Percentiles rank a stretch among this genome's conserved stretches.
phyloP scores from a whole-genome alignment of 1,284 basidiomycete species.

The Leucoagaricus sp. region DNA sequence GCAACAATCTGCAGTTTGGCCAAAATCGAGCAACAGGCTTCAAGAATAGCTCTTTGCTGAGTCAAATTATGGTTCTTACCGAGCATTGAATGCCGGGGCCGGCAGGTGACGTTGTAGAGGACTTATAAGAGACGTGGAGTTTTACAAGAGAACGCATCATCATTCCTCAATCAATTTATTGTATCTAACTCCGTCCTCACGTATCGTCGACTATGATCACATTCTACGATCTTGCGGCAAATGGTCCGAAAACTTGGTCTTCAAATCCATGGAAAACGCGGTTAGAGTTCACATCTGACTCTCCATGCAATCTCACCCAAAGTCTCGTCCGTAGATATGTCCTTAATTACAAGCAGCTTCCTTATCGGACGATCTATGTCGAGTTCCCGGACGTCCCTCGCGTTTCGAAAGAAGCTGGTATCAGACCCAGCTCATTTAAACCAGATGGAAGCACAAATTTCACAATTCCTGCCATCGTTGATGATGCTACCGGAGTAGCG shows the following conservation, averaged over 20 bases:
- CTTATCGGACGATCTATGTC: constrained; percentile 42
- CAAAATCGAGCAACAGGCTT: too few relatives aligned
- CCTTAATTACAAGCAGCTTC: constrained; percentile 42
- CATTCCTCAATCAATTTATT: too few relatives aligned
- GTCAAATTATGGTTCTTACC: too few relatives aligned
- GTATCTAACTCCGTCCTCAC: too few relatives aligned
- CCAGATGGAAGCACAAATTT: constrained; percentile 31
- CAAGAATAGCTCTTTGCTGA: too few relatives aligned
- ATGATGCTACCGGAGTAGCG: constrained; percentile 30
- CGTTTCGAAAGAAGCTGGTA: constrained; percentile 32
- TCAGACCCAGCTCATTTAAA: constrained; percentile 26
- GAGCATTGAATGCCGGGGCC: too few relatives aligned
- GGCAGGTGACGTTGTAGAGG: too few relatives aligned
- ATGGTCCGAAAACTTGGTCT: constrained; percentile 12
- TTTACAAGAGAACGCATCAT: too few relatives aligned
- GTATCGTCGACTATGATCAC: constrained; percentile 1
- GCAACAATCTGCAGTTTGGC: too few relatives aligned
- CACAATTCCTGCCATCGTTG: constrained; percentile 39
- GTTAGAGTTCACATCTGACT: constrained; percentile 8
- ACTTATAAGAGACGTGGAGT: too few relatives aligned
- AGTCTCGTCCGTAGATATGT: constrained; percentile 24
- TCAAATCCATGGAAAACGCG: constrained; percentile 17
- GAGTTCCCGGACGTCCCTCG: constrained; percentile 42
- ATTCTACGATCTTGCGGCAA: constrained; percentile 16
- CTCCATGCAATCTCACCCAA: neutral